These are phyloP conservation scores for Tagetes erecta DNA, from an alignment of 129 eudicot genomes.

Conservation along the genomic window DNA sequence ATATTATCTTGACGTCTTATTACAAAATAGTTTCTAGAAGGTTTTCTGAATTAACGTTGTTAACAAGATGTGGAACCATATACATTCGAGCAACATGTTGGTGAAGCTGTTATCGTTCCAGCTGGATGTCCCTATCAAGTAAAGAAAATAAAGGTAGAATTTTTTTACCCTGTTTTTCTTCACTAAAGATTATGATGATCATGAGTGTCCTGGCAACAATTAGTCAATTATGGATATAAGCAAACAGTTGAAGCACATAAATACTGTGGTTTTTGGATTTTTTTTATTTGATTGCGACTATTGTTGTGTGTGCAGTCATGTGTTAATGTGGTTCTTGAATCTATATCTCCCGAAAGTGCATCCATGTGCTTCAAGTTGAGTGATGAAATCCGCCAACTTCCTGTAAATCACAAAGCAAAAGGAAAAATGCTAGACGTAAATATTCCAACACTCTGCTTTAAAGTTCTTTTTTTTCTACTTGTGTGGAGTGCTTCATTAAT, in stretches of 20 bases:
- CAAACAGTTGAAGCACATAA: background rate
- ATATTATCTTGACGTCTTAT: conserved; percentile 9
- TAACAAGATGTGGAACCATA: conserved; percentile 82
- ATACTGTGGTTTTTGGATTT: background rate
- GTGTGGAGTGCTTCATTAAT: conserved; percentile 10
- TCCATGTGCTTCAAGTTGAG: conserved; percentile 64
- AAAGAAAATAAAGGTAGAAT: conserved; percentile 60
- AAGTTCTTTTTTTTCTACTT: background rate
- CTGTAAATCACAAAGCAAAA: conserved; percentile 77
- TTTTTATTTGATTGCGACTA: background rate
- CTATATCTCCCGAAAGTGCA: conserved; percentile 90
- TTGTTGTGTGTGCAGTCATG: conserved; percentile 60
- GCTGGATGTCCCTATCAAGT: conserved; percentile 98
- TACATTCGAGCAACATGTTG: conserved; percentile 77
- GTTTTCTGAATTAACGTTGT: background rate
- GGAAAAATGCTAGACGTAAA: conserved; percentile 61
- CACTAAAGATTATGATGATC: background rate
- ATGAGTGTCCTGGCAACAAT: background rate
- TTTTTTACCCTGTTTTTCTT: background rate
- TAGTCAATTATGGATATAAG: background rate
- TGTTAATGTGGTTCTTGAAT: conserved; percentile 66
- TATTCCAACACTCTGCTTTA: background rate
- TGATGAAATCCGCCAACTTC: conserved; percentile 83
- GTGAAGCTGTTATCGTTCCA: conserved; percentile 90
- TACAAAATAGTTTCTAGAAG: background rate